Percentiles rank a stretch among this genome's conserved stretches.
Conservation (phyloP, 1,139 yeast genomes). For the Meyerozyma guilliermondii region DNA sequence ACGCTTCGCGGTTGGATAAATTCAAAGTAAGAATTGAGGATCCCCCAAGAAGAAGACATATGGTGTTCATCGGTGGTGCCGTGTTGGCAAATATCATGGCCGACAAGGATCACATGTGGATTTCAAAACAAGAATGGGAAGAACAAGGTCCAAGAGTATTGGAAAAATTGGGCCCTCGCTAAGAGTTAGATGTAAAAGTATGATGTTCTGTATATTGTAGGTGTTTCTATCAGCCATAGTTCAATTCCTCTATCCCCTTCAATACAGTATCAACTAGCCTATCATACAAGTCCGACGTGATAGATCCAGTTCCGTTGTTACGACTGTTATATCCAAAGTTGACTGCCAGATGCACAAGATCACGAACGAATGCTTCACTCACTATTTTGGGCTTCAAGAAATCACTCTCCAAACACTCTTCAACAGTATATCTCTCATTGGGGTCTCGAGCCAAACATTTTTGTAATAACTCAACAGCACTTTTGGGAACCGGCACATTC, state of each 20-base stretch:
- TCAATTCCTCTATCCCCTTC: conserved; percentile 34
- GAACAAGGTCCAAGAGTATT: conserved; percentile 89
- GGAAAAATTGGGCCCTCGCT: conserved; percentile 91
- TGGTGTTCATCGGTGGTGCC: conserved; percentile 99
- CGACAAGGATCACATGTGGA: conserved; percentile 98
- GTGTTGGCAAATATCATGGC: conserved; percentile 98
- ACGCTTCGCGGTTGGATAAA: conserved; percentile 80
- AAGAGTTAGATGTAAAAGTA: conserved; percentile 12
- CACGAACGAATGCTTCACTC: conserved; percentile 60
- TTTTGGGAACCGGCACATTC: conserved; percentile 58
- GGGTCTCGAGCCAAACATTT: conserved; percentile 76
- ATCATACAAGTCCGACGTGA: conserved; percentile 38
- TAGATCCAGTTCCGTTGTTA: conserved; percentile 28
- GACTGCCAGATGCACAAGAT: conserved; percentile 72
- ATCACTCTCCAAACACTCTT: conserved; percentile 48
- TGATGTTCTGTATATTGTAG: conserved; percentile 6
- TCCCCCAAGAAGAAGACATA: conserved; percentile 98
- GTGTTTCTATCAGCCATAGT: conserved; percentile 23
- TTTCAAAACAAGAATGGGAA: conserved; percentile 94
- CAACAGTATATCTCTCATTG: conserved; percentile 57
- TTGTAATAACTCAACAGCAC: conserved; percentile 68
- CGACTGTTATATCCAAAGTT: conserved; percentile 52
- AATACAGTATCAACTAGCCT: conserved; percentile 37
- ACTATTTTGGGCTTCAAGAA: conserved; percentile 76
- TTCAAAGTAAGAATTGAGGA: conserved; percentile 97